Base-by-base conservation (phyloP, 176 grass and related monocot genomes). In the Carex myosuroides region DNA sequence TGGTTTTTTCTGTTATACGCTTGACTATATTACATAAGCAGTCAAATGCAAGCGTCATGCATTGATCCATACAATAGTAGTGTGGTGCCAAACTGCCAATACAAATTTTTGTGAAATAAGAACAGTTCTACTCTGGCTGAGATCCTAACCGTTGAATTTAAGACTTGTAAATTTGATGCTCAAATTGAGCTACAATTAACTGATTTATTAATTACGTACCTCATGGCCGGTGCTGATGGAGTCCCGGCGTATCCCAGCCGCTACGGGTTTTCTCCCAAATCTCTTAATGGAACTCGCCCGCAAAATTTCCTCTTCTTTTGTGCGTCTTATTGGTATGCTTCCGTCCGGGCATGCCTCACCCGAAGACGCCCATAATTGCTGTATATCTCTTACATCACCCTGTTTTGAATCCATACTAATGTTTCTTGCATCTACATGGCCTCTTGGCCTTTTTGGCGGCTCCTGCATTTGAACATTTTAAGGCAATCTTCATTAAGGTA, bases 191-290 rank as follows among this genome's bases (percentile, higher is more conserved):
- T 20, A 20, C 14, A 44, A 70, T 7, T 20, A 17, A n/a, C 44
- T 2, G 22, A 74, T 26, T 74, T 72, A 24, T 10, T 17, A 44
- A 82, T 68, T 56, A n/a, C n/a, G n/a, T n/a, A 98, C 96, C 96
- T 99, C 96, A 81, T 99, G 96, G 70, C 90, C 89, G 69, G 83
- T 92, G 88, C 91, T 59, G 69, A 86, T 86, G 59, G 96, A 90
- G 53, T 99, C 96, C n/a, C 85, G 96, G 8, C 93, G 85, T 11
- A 87, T 72, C 54, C 89, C 91, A 5, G 90, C 88, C 0, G 80
- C 81, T 0, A 87, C 69, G n/a, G 89, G 90, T 84, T 80, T 94
- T 44, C 96, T 66, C 37, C 93, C 96, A 44, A 99, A 99, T 12
- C 93, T 86, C 83, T 84, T 85, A 18, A 89, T 84, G 4, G 96